Evolutionary conservation across 306 rosid genomes (phyloP), one percentile per base, ranked within the genome.

Genomic region (Medicago arabica): DNA sequence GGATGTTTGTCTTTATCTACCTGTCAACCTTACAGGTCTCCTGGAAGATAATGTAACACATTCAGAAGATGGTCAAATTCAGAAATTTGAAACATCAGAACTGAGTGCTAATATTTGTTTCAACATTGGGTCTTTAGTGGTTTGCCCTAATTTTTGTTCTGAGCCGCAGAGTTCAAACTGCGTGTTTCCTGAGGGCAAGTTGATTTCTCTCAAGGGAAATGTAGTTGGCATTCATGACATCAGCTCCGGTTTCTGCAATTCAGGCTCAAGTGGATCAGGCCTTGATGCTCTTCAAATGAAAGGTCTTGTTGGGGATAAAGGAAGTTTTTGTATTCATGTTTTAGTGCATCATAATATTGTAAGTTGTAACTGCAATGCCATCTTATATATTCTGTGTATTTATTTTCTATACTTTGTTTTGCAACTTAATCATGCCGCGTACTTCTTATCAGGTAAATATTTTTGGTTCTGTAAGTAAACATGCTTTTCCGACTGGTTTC

Each of bases 101-200:
- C 85, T 67, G 41, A 63, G 51, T 55, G 50, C 80, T 60, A 75
- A 83, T 17, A 60, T 46, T 70, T 75, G 81, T 78, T 44, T 67
- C 21, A 59, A 77, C 71, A 39, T 57, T 21, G 68, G 71, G 65
- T 44, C 80, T 75, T 72, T 28, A 16, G 49, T 57, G 31, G 46
- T 72, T 69, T 64, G 7, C 34, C 53, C 70, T 82, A 39, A 47
- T 28, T 60, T 58, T 62, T 80, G 67, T 60, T 77, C 82, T 55
- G 73, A 68, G 11, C 38, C 78, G 65, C 67, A 38, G 65, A 75
- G 77, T 79, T 79, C 84, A 54, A 83, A 75, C 75, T 53, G 80
- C 79, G 60, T 87, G 82, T 86, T 87, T 86, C 96, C 97, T 6
- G 89, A 84, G 79, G 97, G 97, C 25, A 85, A 94, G 66, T 76